Conservation (phyloP, 176 grass and related monocot genomes). For the Leersia perrieri region DNA sequence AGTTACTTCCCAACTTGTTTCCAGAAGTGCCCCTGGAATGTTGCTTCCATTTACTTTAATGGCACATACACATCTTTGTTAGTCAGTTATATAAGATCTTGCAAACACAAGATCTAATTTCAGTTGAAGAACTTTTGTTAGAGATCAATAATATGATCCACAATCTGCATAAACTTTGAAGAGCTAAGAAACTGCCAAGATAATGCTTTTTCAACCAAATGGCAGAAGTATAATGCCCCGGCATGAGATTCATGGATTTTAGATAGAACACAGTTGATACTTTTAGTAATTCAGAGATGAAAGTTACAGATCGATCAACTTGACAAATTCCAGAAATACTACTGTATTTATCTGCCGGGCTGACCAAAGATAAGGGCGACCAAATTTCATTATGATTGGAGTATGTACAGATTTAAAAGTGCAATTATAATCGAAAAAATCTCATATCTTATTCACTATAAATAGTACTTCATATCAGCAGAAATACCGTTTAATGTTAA, state of each 20-base stretch:
- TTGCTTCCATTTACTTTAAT: constrained; percentile 6
- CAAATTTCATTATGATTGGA: no score
- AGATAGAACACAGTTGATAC: neutral
- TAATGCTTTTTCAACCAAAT: neutral
- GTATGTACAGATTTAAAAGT: no score
- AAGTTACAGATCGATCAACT: neutral
- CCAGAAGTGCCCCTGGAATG: neutral
- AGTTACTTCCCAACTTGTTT: neutral
- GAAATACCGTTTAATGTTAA: no score
- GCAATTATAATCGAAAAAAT: no score
- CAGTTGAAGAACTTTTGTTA: constrained; percentile 3
- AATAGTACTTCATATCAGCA: no score
- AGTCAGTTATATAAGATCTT: constrained; percentile 8
- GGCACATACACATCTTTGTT: neutral
- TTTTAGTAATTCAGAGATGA: constrained; percentile 3
- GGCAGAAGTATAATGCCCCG: neutral
- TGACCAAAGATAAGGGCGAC: no score
- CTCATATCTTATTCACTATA: no score
- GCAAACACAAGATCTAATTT: neutral
- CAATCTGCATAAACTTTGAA: neutral
- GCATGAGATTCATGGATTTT: neutral
- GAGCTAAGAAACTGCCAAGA: constrained; percentile 8
- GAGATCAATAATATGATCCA: neutral
- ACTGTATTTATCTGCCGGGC: no score
- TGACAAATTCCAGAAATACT: neutral